Base-by-base conservation (phyloP, 2,329 filamentous ascomycete species). In the Colletotrichum simmondsii region DNA sequence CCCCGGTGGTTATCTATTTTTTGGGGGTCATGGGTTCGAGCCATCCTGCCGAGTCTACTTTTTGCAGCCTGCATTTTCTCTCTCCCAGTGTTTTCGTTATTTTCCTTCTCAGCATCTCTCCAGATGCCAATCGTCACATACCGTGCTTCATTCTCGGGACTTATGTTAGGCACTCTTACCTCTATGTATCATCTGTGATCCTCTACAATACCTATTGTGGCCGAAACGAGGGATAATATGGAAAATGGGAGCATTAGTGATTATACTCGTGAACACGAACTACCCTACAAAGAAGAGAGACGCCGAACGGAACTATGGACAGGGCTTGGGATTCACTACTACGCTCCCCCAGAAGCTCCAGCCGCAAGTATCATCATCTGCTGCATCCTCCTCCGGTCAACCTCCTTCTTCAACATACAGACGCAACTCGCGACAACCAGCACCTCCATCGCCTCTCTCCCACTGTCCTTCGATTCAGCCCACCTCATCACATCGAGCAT, bases 401-500 rank as follows among this genome's bases (percentile, higher is more conserved):
- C 82, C 84, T 92, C 91, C 80, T 88, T 90, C 86, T 92, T 92
- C 75, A 92, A 78, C 90, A 93, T 91, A 19, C 87, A 80, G 68
- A 92, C 75, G 71, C 87, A 90, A 19, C 88, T 91, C 56, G 87
- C 85, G 22, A 92, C 84, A 11, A 88, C 83, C 24, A 92, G 74
- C n/a, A 85, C 81, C 76, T 89, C 83, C 16, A 81, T 82, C 71
- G 88, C 79, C 76, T 88, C 80, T 60, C 77, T 76, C 3, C 66
- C 75, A 57, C 81, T 80, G 7, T 77, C 79, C 76, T 83, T 84
- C 3, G 68, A 46, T 8, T 78, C 81, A 28, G 68, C 71, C 80
- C 83, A 84, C 67, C 78, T 78, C 2, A 77, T 60, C 74, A 86
- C 73, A 71, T 87, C 86, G 69, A 87, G 73, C 78, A 83, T 80